These are phyloP conservation scores for Tetraselmis chui DNA, from an alignment of 139 green algal species.

Conservation along the genomic window DNA sequence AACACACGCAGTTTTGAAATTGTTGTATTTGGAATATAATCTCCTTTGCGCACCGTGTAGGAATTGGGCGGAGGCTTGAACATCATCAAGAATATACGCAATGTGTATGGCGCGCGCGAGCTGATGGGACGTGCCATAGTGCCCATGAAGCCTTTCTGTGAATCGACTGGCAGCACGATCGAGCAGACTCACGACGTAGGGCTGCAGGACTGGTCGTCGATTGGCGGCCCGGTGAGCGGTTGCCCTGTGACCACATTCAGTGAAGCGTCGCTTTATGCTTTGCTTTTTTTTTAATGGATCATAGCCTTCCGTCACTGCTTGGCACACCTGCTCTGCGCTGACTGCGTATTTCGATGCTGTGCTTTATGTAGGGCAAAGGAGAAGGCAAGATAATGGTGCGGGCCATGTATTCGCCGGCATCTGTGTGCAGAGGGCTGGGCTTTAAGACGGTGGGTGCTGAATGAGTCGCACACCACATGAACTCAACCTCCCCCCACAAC, in stretches of 20 bases:
- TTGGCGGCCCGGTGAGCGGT: background rate
- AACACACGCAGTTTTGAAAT: too few relatives aligned
- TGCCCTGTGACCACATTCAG: too few relatives aligned
- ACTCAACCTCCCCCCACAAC: too few relatives aligned
- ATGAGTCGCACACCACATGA: too few relatives aligned
- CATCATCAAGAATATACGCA: conserved; percentile 37
- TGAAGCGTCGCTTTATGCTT: too few relatives aligned
- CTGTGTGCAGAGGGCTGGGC: background rate
- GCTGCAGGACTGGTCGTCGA: background rate
- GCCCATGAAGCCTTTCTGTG: conserved; percentile 17
- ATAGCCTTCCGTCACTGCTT: too few relatives aligned
- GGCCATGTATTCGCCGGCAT: background rate
- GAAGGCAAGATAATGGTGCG: background rate
- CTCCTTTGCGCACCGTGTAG: too few relatives aligned
- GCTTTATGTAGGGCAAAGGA: background rate
- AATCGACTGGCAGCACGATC: background rate
- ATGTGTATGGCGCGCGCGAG: conserved; percentile 22
- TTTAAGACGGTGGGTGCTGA: background rate
- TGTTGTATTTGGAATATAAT: too few relatives aligned
- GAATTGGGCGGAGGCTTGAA: conserved; percentile 10
- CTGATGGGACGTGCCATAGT: conserved; percentile 38
- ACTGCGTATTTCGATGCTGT: too few relatives aligned
- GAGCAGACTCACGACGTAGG: background rate
- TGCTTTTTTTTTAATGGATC: too few relatives aligned
- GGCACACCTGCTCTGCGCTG: too few relatives aligned